Percentiles rank a stretch among this genome's conserved stretches.
Evolutionary conservation across 176 grass and related monocot species (phyloP).

Genomic region (Paspalum vaginatum): DNA sequence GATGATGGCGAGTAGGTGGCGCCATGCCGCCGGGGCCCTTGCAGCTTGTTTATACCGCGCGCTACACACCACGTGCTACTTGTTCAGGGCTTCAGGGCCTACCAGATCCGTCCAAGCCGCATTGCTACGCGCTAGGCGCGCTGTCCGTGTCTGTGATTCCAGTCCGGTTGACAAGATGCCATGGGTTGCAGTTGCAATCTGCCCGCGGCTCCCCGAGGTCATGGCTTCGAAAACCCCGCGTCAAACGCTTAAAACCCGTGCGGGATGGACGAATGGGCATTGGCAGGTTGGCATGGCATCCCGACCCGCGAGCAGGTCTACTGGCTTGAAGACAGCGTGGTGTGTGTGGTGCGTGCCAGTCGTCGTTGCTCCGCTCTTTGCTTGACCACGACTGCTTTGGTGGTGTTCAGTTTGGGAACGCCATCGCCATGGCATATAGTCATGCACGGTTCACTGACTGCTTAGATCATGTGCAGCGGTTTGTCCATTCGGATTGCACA

Average conservation of each 20-base stretch:
- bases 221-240: background rate
- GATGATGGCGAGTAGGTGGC: background rate
- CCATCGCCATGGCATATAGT: background rate
- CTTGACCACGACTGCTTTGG: background rate
- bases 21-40: background rate
- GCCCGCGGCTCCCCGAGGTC: background rate
- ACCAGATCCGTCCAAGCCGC: constrained; percentile 32
- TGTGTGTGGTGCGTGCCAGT: constrained; percentile 28
- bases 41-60: background rate
- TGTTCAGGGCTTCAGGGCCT: constrained; percentile 2
- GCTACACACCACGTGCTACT: constrained; percentile 41
- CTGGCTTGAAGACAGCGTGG: constrained; percentile 15
- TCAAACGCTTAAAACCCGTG: background rate
- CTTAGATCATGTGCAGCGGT: too few relatives aligned
- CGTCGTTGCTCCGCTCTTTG: background rate
- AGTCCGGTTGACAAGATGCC: constrained; percentile 40
- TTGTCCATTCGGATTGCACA: too few relatives aligned
- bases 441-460: background rate
- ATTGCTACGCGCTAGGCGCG: constrained; percentile 9
- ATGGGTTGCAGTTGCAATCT: constrained; percentile 21
- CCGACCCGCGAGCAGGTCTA: constrained; percentile 27
- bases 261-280: background rate
- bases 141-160: background rate
- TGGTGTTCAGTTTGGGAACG: background rate
- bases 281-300: background rate